Percentiles rank a stretch among this genome's conserved stretches.
Evolutionary conservation across 139 green algal genomes (phyloP).

Genomic region (Chlorella sorokiniana): DNA sequence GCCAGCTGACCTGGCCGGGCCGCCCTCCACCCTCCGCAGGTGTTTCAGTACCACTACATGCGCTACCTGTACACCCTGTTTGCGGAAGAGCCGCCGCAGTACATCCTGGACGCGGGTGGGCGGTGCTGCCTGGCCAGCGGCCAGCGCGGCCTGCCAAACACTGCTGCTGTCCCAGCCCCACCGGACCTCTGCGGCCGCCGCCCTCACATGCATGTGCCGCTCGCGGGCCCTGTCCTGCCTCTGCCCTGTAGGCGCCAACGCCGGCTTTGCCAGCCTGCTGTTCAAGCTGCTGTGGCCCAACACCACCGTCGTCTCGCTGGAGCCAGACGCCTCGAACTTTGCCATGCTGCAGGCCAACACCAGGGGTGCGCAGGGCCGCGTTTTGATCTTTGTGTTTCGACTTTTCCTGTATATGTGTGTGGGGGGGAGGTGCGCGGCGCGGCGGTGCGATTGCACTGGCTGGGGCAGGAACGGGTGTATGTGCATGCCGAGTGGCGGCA

Average conservation of each 20-base stretch:
- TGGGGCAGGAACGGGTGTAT: too few species aligned
- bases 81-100: conserved; percentile 1
- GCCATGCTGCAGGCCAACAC: conserved; percentile 35
- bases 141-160: too few species aligned
- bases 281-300: conserved; percentile 39
- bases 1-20: not conserved
- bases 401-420: too few species aligned
- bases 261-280: not conserved
- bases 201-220: not conserved
- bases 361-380: not conserved
- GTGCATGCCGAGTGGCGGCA: too few species aligned
- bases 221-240: not conserved
- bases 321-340: conserved; percentile 35
- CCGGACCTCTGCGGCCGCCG: too few species aligned
- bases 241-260: not conserved
- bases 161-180: not conserved
- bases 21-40: not conserved
- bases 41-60: conserved; percentile 22
- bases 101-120: conserved; percentile 28
- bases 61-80: conserved; percentile 24
- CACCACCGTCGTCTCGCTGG: conserved; percentile 29
- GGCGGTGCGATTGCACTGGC: too few species aligned
- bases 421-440: too few species aligned
- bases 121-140: too few species aligned
- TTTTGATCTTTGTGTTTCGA: not conserved